Evolutionary conservation across 2,329 filamentous ascomycete species (phyloP).

Genomic region (Apiospora rasikravindrae): DNA sequence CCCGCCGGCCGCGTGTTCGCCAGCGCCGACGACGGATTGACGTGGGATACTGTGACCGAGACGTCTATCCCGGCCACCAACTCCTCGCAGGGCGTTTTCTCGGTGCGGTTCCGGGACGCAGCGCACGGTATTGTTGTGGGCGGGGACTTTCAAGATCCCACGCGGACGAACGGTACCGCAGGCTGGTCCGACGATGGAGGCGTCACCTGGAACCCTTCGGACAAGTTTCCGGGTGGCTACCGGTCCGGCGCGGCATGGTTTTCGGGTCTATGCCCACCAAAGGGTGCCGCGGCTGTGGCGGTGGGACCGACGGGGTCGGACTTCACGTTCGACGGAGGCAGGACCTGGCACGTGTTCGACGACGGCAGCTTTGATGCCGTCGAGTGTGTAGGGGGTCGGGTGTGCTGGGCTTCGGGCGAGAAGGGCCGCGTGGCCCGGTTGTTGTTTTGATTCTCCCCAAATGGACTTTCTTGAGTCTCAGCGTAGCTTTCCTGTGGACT

Average conservation of each 20-base stretch:
- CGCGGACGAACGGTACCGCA: conserved; percentile 28
- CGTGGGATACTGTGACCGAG: conserved; percentile 33
- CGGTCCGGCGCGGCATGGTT: conserved; percentile 40
- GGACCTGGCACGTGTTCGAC: conserved; percentile 37
- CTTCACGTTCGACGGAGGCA: conserved; percentile 36
- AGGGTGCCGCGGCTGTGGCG: conserved; percentile 32
- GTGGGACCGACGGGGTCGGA: conserved; percentile 42
- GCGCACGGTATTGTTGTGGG: conserved; percentile 37
- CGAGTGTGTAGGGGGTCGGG: conserved; percentile 32
- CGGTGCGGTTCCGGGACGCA: conserved; percentile 38
- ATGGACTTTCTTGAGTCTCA: not conserved
- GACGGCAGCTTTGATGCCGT: conserved; percentile 40
- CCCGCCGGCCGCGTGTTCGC: conserved; percentile 35
- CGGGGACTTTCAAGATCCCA: conserved; percentile 37
- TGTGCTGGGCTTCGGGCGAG: conserved; percentile 41
- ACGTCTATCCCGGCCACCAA: conserved; percentile 35
- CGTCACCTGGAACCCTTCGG: conserved; percentile 34
- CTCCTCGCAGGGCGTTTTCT: conserved; percentile 37
- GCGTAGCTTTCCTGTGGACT: not conserved
- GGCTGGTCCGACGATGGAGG: conserved; percentile 40
- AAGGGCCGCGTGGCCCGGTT: conserved; percentile 35
- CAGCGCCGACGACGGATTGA: conserved; percentile 29
- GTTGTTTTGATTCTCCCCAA: not conserved
- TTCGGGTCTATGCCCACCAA: conserved; percentile 26
- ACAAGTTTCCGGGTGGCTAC: conserved; percentile 37